Percentiles rank a stretch among this genome's conserved stretches.
These are phyloP conservation scores for Aspergillus awamori DNA, from an alignment of 2,329 filamentous ascomycete species.

Conservation along the genomic window DNA sequence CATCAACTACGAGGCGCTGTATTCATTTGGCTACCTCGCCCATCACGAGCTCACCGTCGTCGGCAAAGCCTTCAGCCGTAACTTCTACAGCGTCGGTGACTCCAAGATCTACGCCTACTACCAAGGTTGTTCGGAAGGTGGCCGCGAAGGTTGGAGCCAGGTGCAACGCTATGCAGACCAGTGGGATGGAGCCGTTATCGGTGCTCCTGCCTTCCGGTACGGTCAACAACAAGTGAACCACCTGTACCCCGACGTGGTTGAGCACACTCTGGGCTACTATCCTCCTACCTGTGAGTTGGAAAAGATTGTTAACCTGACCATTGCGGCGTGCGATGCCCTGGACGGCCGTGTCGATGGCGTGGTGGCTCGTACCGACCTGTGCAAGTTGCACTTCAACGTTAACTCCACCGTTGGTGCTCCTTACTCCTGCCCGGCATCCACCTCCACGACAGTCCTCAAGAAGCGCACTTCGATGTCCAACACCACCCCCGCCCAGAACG, in stretches of 20 bases:
- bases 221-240: conserved; percentile 50
- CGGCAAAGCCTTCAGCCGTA: conserved; percentile 49
- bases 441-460: conserved; percentile 29
- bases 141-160: conserved; percentile 55
- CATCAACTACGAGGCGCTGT: conserved; percentile 35
- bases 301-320: conserved; percentile 55
- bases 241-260: conserved; percentile 41
- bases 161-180: conserved; percentile 54
- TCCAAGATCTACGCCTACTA: conserved; percentile 50
- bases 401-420: conserved; percentile 49
- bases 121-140: conserved; percentile 59
- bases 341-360: conserved; percentile 60
- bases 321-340: conserved; percentile 57
- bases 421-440: conserved; percentile 47
- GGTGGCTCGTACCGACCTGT: conserved; percentile 53
- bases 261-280: conserved; percentile 47
- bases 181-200: conserved; percentile 51
- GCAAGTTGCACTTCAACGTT: conserved; percentile 51
- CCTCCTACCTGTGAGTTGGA: conserved; percentile 42
- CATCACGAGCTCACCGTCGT: conserved; percentile 55
- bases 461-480: conserved; percentile 26
- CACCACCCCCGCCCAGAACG: conserved; percentile 35
- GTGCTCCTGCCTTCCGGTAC: conserved; percentile 52
- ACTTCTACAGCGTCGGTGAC: conserved; percentile 41
- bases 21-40: conserved; percentile 50